Base-by-base conservation (phyloP, 2,329 filamentous ascomycete species). In the Colletotrichum sp. region DNA sequence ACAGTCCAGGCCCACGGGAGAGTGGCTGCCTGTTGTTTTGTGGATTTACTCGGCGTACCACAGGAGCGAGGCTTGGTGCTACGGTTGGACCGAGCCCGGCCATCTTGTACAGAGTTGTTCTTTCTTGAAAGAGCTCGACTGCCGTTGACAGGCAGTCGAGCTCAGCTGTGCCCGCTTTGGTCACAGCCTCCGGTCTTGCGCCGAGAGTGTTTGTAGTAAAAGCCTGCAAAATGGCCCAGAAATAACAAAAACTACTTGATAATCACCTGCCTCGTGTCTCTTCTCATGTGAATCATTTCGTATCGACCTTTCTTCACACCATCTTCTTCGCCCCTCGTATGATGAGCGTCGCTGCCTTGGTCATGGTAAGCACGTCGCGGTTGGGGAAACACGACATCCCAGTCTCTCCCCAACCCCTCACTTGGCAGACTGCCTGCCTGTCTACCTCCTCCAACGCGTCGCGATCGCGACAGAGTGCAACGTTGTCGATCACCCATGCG, bases 11-110 rank as follows among this genome's bases (percentile, higher is more conserved):
- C 52, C 65, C 74, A 70, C 70, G 30, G 65, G 55, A 43, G 12
- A 61, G 71, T 66, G 74, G 71, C 62, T 64, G 34, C 63, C 43
- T 75, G 34, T 69, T 75, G 73, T 75, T 75, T 68, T 58, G 56
- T 64, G 73, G 64, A 75, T 75, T 75, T 66, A 62, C 28, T 74
- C 58, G 64, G 69, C 64, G 73, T 68, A 73, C 36, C 32, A 68
- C 63, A 56, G 73, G 58, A 73, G 63, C 48, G 12, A 69, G 64
- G 63, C 56, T 38, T 48, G 34, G 73, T 48, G 48, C 48, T 43
- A 52, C 24, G 48, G 56, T 65, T 43, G 61, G 52, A 58, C 73
- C 56, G 69, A 64, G 58, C 69, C 69, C 43, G n/a, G 69, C 34
- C n/a, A 30, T 38, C 55, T 75, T 68, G 63, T 68, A 75, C 73